Conservation (phyloP, 208 protist species). For the Willaertia magna region DNA sequence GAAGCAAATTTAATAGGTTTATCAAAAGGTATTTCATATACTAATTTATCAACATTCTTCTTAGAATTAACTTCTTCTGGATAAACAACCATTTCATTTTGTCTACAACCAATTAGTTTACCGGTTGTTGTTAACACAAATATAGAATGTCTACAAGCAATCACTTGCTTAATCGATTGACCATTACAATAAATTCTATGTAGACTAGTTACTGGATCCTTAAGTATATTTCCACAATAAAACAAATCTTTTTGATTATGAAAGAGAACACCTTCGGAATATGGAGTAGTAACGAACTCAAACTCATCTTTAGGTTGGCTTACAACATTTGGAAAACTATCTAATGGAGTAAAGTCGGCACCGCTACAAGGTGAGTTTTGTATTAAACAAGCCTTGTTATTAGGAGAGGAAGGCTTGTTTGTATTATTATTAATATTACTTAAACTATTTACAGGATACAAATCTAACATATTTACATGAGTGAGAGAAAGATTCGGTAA, state of each 20-base stretch:
- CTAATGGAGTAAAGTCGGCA: too few species aligned
- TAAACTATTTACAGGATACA: not conserved
- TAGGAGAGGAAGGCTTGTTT: not conserved
- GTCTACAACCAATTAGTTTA: not conserved
- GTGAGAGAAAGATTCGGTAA: not conserved
- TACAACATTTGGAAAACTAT: not conserved
- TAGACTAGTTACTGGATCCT: not conserved
- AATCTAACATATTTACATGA: not conserved
- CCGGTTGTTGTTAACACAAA: not conserved
- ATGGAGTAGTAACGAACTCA: not conserved
- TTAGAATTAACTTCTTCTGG: not conserved
- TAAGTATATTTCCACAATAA: not conserved
- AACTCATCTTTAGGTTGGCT: not conserved
- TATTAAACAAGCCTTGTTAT: not conserved
- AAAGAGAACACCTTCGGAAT: not conserved
- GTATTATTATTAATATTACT: not conserved
- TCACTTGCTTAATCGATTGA: not conserved
- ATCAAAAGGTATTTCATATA: not conserved
- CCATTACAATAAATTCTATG: not conserved
- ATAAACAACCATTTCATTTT: not conserved
- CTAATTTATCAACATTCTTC: not conserved
- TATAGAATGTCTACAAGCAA: not conserved
- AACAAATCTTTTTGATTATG: not conserved
- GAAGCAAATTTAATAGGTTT: not conserved
- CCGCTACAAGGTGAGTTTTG: too few species aligned